A percentile compares a stretch with the other conserved stretches of the same genome.
These are phyloP conservation scores for Penicillium sp. DNA, from an alignment of 2,329 filamentous ascomycete species.

Conservation along the genomic window DNA sequence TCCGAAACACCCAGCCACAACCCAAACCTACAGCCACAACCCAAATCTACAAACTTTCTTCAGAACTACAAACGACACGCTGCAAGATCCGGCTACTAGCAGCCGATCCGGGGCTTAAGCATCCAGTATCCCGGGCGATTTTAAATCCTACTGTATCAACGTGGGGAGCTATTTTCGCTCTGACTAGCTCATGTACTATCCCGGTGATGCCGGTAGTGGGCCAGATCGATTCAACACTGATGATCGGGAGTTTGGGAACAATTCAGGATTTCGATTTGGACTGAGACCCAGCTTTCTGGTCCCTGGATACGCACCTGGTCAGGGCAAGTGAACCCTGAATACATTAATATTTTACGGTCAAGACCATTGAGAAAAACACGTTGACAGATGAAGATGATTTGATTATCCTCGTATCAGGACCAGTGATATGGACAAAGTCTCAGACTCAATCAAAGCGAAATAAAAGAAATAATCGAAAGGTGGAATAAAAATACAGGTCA, in stretches of 20 bases:
- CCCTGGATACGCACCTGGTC: neutral
- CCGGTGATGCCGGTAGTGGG: neutral
- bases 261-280: neutral
- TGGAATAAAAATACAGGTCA: neutral
- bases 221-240: neutral
- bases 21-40: neutral
- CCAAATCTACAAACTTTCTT: neutral
- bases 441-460: slow-evolving; percentile 7
- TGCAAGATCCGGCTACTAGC: neutral
- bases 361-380: neutral
- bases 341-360: too few species aligned
- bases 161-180: neutral
- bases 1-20: neutral
- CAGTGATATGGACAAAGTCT: slow-evolving; percentile 4
- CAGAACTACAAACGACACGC: neutral
- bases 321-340: too few species aligned
- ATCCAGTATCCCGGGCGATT: neutral
- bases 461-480: slow-evolving; percentile 2
- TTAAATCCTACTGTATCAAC: neutral
- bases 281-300: neutral
- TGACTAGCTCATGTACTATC: neutral
- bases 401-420: neutral
- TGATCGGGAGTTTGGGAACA: neutral
- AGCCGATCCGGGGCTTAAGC: neutral
- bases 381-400: neutral